phyloP scores from a whole-genome alignment of 805 yeast species.

The Isabelozyma pseudorhagii region DNA sequence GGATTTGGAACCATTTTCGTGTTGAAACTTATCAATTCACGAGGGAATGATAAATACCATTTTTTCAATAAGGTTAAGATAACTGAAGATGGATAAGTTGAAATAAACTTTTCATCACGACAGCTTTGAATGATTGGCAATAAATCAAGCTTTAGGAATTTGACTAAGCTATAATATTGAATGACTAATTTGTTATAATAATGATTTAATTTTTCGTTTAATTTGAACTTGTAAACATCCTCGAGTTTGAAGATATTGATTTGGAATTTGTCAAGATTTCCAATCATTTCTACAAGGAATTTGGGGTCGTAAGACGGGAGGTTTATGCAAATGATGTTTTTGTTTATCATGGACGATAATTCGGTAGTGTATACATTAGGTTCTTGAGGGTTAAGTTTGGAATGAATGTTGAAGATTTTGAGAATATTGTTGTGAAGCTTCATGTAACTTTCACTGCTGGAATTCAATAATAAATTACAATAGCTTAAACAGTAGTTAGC shows the following conservation, averaged over 20 bases:
- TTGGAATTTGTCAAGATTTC: constrained; percentile 7
- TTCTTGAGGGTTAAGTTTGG: neutral
- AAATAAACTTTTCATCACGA: constrained; percentile 11
- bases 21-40: constrained; percentile 9
- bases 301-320: constrained; percentile 23
- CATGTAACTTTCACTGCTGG: constrained; percentile 8
- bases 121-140: constrained; percentile 11
- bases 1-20: neutral
- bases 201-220: neutral
- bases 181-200: constrained; percentile 2
- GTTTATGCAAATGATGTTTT: constrained; percentile 10
- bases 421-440: constrained; percentile 5
- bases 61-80: constrained; percentile 14
- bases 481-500: constrained; percentile 3
- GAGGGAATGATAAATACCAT: constrained; percentile 19
- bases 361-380: neutral
- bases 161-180: constrained; percentile 12
- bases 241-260: neutral
- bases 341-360: neutral
- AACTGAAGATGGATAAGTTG: constrained; percentile 14
- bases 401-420: constrained; percentile 4
- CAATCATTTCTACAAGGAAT: constrained; percentile 14
- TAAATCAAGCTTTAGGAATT: constrained; percentile 12
- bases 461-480: constrained; percentile 6
- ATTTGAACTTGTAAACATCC: neutral